These are phyloP conservation scores for Oryza meyeriana DNA, from an alignment of 176 grass and related monocot genomes.

Conservation along the genomic window DNA sequence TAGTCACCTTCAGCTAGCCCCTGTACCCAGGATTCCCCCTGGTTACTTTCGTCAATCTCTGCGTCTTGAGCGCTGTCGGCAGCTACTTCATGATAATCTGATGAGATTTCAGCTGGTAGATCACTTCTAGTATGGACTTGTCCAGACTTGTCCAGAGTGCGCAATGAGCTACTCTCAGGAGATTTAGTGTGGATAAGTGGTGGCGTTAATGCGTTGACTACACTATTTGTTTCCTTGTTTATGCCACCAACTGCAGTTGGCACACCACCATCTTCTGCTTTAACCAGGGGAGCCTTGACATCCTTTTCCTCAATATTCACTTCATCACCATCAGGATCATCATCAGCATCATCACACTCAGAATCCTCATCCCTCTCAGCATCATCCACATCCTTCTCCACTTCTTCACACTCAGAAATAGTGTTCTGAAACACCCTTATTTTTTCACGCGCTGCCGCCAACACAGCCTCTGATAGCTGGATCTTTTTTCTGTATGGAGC, in stretches of 20 bases:
- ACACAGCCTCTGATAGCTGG: conserved; percentile 65
- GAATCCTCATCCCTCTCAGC: conserved; percentile 88
- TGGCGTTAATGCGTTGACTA: conserved; percentile 14
- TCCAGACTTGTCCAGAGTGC: conserved; percentile 39
- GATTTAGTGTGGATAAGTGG: conserved; percentile 27
- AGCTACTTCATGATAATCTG: conserved; percentile 25
- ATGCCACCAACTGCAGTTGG: conserved; percentile 3
- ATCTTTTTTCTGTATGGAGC: conserved; percentile 88
- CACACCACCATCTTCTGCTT: conserved; percentile 22
- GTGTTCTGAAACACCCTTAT: conserved; percentile 84
- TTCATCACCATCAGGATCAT: conserved; percentile 81
- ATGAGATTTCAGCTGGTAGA: conserved; percentile 29
- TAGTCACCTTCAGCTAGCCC: conserved; percentile 89
- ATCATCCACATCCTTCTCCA: conserved; percentile 71
- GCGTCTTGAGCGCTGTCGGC: conserved; percentile 28
- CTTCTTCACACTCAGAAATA: conserved; percentile 67
- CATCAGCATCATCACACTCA: conserved; percentile 74
- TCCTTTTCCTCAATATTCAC: conserved; percentile 54
- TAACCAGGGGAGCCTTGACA: conserved; percentile 30
- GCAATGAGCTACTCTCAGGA: conserved; percentile 27
- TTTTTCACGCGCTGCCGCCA: conserved; percentile 78
- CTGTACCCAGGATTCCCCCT: conserved; percentile 82
- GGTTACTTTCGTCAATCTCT: conserved; percentile 88
- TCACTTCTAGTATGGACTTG: conserved; percentile 36
- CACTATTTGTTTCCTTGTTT: conserved; percentile 30